These are phyloP conservation scores for Orbilia javanica DNA, from an alignment of 2,329 filamentous ascomycete species.

Conservation along the genomic window DNA sequence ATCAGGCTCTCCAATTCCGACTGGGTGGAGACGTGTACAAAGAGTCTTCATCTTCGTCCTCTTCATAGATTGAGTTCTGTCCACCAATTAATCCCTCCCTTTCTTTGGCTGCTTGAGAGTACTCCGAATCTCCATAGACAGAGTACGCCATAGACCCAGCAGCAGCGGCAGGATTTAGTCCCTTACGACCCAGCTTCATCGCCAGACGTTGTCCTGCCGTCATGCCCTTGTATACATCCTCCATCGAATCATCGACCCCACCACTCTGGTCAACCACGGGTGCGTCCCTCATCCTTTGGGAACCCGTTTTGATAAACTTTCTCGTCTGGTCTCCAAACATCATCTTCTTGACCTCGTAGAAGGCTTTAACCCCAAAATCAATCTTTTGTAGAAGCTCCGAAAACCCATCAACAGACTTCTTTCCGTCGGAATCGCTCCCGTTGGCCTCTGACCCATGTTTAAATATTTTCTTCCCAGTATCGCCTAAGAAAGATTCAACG, in stretches of 20 bases:
- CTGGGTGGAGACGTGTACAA: background rate
- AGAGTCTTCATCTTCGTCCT: conserved; percentile 9
- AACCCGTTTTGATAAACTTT: conserved; percentile 27
- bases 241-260: conserved; percentile 17
- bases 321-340: conserved; percentile 40
- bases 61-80: conserved; percentile 3
- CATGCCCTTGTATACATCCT: conserved; percentile 26
- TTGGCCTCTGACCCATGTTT: background rate
- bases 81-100: conserved; percentile 7
- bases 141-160: background rate
- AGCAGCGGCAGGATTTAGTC: background rate
- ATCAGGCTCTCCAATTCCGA: background rate
- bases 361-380: conserved; percentile 56
- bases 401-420: conserved; percentile 59
- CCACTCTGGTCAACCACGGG: too few species aligned
- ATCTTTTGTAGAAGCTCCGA: conserved; percentile 59
- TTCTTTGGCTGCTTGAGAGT: conserved; percentile 9
- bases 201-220: conserved; percentile 18
- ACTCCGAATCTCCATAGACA: conserved; percentile 44
- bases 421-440: background rate
- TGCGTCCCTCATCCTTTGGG: too few species aligned
- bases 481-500: conserved; percentile 56
- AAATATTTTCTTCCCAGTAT: conserved; percentile 50
- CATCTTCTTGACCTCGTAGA: conserved; percentile 55
- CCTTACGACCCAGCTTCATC: background rate